These are phyloP conservation scores for Sclerotinia sclerotiorum DNA, from an alignment of 2,329 filamentous ascomycete species.

Conservation along the genomic window DNA sequence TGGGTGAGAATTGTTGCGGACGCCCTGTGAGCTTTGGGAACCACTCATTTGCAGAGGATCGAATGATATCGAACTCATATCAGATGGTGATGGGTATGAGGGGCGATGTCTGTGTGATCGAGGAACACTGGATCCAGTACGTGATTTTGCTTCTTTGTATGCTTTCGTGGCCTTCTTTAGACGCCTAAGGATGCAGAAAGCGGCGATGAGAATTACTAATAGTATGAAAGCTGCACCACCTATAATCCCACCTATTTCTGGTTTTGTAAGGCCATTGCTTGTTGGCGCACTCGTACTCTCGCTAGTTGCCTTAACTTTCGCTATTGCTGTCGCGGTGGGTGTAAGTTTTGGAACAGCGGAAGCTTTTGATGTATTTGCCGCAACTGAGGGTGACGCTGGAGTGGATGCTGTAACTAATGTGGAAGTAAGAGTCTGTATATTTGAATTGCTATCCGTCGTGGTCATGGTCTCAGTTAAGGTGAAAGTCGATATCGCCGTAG, in stretches of 20 bases:
- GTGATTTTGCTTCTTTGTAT: slow-evolving; percentile 38
- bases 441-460: slow-evolving; percentile 46
- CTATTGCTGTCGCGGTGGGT: slow-evolving; percentile 28
- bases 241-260: slow-evolving; percentile 55
- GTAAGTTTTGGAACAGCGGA: slow-evolving; percentile 31
- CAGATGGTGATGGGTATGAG: slow-evolving; percentile 19
- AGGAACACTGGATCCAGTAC: slow-evolving; percentile 27
- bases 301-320: slow-evolving; percentile 41
- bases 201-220: slow-evolving; percentile 48
- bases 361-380: slow-evolving; percentile 19
- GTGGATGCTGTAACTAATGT: slow-evolving; percentile 43
- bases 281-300: slow-evolving; percentile 38
- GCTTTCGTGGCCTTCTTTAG: slow-evolving; percentile 44
- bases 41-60: slow-evolving; percentile 38
- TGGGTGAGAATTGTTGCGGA: slow-evolving; percentile 27
- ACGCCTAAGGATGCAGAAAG: slow-evolving; percentile 52
- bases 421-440: slow-evolving; percentile 45
- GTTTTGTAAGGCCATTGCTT: slow-evolving; percentile 32
- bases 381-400: slow-evolving; percentile 39
- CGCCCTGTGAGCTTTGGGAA: slow-evolving; percentile 25
- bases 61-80: slow-evolving; percentile 35
- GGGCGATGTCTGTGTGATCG: slow-evolving; percentile 24
- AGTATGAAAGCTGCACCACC: slow-evolving; percentile 52
- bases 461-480: slow-evolving; percentile 48
- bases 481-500: slow-evolving; percentile 48